phyloP scores from a whole-genome alignment of 345 rosid species.

The Pistacia integerrima region DNA sequence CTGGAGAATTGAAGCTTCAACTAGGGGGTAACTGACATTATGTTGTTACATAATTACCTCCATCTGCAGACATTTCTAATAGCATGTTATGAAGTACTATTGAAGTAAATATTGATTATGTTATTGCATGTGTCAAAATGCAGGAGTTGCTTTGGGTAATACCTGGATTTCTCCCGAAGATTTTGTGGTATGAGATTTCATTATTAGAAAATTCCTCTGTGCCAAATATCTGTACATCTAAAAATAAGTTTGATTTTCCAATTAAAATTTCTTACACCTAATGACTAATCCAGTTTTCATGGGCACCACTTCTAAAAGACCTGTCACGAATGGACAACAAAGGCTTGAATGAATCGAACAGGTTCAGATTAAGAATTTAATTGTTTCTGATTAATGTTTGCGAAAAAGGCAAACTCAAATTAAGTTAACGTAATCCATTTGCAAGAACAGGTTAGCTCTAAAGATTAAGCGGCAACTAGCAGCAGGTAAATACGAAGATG shows the following conservation, averaged over 20 bases:
- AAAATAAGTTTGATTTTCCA: background rate
- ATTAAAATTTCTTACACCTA: background rate
- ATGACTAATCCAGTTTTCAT: constrained; percentile 31
- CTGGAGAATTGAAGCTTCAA: constrained; percentile 41
- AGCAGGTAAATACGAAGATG: constrained; percentile 30
- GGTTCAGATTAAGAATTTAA: constrained; percentile 12
- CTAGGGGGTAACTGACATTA: constrained; percentile 42
- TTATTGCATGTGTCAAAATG: background rate
- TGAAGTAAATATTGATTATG: background rate
- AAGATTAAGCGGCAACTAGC: constrained; percentile 37
- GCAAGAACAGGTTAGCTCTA: constrained; percentile 28
- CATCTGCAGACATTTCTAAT: background rate
- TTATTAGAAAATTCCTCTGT: background rate
- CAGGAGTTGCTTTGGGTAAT: constrained; percentile 54
- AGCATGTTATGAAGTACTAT: background rate
- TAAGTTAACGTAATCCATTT: background rate
- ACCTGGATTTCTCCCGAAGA: constrained; percentile 56
- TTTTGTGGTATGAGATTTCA: constrained; percentile 32
- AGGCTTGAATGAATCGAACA: constrained; percentile 35
- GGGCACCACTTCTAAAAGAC: constrained; percentile 53
- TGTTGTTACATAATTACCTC: background rate
- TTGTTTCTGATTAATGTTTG: background rate
- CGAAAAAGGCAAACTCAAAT: background rate
- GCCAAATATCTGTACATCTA: background rate
- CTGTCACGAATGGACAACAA: constrained; percentile 33